phyloP scores from a whole-genome alignment of 2,329 filamentous ascomycete species.

The Daldinia eschscholtzii region DNA sequence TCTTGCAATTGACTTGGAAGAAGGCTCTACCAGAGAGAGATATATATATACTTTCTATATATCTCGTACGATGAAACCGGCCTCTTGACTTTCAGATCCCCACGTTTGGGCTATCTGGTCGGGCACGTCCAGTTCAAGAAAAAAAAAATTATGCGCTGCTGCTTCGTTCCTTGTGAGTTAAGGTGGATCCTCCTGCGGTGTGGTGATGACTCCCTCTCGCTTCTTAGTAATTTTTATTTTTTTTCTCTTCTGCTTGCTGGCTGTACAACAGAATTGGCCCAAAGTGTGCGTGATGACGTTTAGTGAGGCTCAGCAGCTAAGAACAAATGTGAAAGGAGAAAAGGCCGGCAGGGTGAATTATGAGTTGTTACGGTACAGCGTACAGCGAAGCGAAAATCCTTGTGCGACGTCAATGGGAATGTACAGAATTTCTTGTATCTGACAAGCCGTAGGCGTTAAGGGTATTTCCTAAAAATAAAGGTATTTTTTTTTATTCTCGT shows the following conservation, averaged over 20 bases:
- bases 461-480: not conserved
- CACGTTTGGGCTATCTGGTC: slow-evolving; percentile 27
- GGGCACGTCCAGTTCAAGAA: slow-evolving; percentile 25
- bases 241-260: slow-evolving; percentile 15
- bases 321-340: slow-evolving; percentile 15
- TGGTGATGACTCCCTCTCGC: slow-evolving; percentile 40
- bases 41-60: slow-evolving; percentile 35
- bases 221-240: slow-evolving; percentile 40
- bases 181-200: slow-evolving; percentile 41
- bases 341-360: slow-evolving; percentile 24
- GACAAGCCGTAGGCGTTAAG: slow-evolving; percentile 10
- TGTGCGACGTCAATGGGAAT: slow-evolving; percentile 41
- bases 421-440: slow-evolving; percentile 21
- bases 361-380: slow-evolving; percentile 39
- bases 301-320: slow-evolving; percentile 43
- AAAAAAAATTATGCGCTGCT: slow-evolving; percentile 23
- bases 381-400: slow-evolving; percentile 27
- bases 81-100: slow-evolving; percentile 23
- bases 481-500: not conserved
- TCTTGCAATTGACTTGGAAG: slow-evolving; percentile 34
- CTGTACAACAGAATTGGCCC: slow-evolving; percentile 38
- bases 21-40: slow-evolving; percentile 13
- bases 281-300: slow-evolving; percentile 42
- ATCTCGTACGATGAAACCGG: slow-evolving; percentile 23
- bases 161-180: slow-evolving; percentile 33